Base-by-base conservation (phyloP, 2,329 filamentous ascomycete species). In the Coniochaeta sp. region DNA sequence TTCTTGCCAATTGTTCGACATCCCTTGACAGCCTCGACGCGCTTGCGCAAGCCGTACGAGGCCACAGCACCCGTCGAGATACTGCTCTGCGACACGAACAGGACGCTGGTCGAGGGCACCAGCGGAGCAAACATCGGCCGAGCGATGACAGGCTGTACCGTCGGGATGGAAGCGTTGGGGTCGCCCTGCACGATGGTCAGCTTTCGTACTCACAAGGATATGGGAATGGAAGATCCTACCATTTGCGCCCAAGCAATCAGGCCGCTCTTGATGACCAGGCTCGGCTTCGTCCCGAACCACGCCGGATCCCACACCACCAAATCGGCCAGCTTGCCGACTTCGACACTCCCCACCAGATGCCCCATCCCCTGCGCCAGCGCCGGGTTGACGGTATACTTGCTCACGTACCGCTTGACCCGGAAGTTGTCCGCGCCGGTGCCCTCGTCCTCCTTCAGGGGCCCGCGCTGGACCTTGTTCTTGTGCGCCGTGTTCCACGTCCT, bases 401-500 rank as follows among this genome's bases (percentile, higher is more conserved):
- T 91, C 54, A 98, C 81, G 72, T 98, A 98, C 28, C 93, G 78
- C 79, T 96, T 96, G 7, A 96, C 93, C 44, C 93, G 81, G 76
- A 91, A 92, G 73, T 98, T 98, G 71, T 98, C 93, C 0, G 89
- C 91, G 12, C 80, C 88, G 0, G 89, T 88, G 24, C 83, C 90
- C 64, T 88, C 81, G 68, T 98, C 93, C 77, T 96, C 90, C 7
- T 83, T 78, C 30, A 98, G 75, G 1, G 74, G 70, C 0, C 93
- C 93, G 9, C 93, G 84, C 75, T 97, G 92, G 19, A 87, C 71
- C 75, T 96, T 96, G 73, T 98, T 98, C 83, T 97, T 97, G 76
- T 97, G 91, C 0, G 93, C 93, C 2, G 93, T 98, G 75, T 97
- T 93, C 93, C 93, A 98, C 0, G 93, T 97, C 14, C 93, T 85